Evolutionary conservation across 345 rosid species (phyloP), one percentile per base, ranked within the genome.

Genomic region (Capsella bursapastoris): DNA sequence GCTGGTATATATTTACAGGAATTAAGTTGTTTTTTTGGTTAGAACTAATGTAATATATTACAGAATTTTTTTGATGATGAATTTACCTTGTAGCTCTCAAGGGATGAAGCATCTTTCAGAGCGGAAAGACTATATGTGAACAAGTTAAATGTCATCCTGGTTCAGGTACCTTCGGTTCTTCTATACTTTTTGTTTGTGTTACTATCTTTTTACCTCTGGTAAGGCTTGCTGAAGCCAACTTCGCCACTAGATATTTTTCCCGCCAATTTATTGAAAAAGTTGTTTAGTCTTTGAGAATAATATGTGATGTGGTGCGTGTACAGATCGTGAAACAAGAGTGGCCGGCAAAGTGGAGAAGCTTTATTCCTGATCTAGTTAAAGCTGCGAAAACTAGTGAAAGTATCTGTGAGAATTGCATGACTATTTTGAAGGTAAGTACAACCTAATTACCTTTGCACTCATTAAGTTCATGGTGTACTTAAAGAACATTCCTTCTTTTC

Each of bases 341-440:
- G 99, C 98, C 98, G 37, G 84, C 82, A 43, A 89, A 97, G 74
- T 95, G 99, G 99, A 84, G 77, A 74, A 90, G 98, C 79, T 95
- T 92, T 80, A 87, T 95, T 75, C 98, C 99, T 31, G 99, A 92
- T 82, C 90, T 95, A 72, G 98, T 92, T 80, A 79, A 89, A 4
- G 99, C 99, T 18, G 99, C 99, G 40, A 92, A 86, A 87, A 90
- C 98, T 27, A 95, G 98, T 38, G 99, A 95, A 90, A 95, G 98
- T 64, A 84, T 95, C 60, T 95, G 99, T 70, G 99, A 95, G 74
- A 95, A 95, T 83, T 95, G 98, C 88, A 95, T 95, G 99, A 83
- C 81, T 32, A 95, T 95, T 67, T 74, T 95, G 80, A 95, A 95
- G 82, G 98, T 90, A 80, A 77, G 89, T 47, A 5, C 22, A 49